Evolutionary conservation across 2,329 filamentous ascomycete species (phyloP).

Genomic region (Cytospora piceae): DNA sequence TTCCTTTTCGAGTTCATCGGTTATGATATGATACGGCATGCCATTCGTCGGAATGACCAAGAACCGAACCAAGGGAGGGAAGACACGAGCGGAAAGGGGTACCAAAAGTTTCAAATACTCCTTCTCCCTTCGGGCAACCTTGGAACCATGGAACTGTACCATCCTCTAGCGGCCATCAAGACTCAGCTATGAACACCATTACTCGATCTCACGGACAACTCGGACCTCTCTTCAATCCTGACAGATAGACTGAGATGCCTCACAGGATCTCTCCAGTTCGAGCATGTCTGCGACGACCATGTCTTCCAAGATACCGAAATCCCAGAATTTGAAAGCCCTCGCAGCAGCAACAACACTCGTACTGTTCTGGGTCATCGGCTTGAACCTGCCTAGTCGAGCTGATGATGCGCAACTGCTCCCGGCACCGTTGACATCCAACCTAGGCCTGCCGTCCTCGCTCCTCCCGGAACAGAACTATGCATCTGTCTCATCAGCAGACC

Average conservation of each 20-base stretch:
- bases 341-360: slow-evolving; percentile 20
- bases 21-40: background rate
- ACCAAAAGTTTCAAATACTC: background rate
- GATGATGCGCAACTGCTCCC: background rate
- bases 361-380: slow-evolving; percentile 23
- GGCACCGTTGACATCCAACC: background rate
- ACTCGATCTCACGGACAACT: background rate
- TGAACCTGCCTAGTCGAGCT: slow-evolving; percentile 10
- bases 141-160: background rate
- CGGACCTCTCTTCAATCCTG: background rate
- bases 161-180: background rate
- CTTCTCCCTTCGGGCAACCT: background rate
- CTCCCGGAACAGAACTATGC: background rate
- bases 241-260: background rate
- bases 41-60: background rate
- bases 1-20: background rate
- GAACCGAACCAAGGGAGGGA: background rate
- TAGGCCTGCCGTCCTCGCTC: background rate
- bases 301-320: slow-evolving; percentile 18
- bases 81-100: background rate
- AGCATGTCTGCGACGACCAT: slow-evolving; percentile 15
- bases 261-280: background rate
- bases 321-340: slow-evolving; percentile 12
- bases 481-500: background rate
- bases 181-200: background rate